Base-by-base conservation (phyloP, 805 yeast species). In the Kazachstania africana region DNA sequence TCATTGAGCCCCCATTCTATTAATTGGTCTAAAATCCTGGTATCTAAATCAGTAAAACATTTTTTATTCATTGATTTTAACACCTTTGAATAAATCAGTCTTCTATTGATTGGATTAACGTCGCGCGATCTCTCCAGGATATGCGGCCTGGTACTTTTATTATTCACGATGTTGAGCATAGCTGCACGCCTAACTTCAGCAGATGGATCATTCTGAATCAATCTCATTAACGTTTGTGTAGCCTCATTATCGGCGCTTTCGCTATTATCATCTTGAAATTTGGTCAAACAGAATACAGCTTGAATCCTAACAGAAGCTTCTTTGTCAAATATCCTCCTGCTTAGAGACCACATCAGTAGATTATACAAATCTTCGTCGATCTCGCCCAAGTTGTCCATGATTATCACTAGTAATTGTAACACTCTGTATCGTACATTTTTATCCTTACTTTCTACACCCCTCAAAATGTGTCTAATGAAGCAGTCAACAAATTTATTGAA, bases 161-260 rank as follows among this genome's bases (percentile, higher is more conserved):
- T 68, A 42, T 75, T 77, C 16, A 67, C 72, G 20, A 88, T 52
- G 48, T 84, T 81, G 27, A 78, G 59, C 45, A 85, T 57, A 0
- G 88, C 88, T 0, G 93, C 85, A 37, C 94, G 66, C 42, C 97
- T 67, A 1, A 87, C 95, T 39, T 91, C 97, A 0, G 95, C 75
- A 44, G 78, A 78, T 2, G 82, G 70, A 55, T 88, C 98, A 47
- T 78, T 71, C 45, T 74, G 78, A 43, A 83, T 62, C 0, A 76
- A 65, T n/a, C 53, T 52, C 31, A 69, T 44, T 22, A 74, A 55
- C 25, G 60, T 60, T 27, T 63, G 59, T 3, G 70, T 63, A 5
- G 74, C 72, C 36, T 63, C 63, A 35, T 65, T 64, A 21, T 53
- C 61, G 31, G 59, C 56, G 27, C 52, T 60, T 34, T 50, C 47